phyloP scores from a whole-genome alignment of 176 grass and related monocot genomes.

The Carex parvula region DNA sequence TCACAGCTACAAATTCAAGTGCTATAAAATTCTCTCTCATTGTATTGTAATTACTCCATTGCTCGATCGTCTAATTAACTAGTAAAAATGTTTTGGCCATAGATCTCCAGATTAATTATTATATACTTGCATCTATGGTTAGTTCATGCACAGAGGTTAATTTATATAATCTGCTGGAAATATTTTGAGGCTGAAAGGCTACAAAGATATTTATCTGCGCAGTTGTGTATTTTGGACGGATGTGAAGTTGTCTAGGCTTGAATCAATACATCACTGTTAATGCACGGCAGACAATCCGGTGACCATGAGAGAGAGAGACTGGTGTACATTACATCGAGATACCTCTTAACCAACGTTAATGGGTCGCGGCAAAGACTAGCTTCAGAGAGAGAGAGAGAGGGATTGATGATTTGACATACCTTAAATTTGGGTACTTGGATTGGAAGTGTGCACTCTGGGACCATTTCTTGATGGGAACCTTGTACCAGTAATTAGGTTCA shows the following conservation, averaged over 20 bases:
- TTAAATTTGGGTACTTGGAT: constrained; percentile 12
- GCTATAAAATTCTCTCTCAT: no score
- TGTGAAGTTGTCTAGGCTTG: constrained; percentile 2
- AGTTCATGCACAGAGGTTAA: background rate
- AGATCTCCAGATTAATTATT: background rate
- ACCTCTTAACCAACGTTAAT: background rate
- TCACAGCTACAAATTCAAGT: no score
- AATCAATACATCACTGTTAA: constrained; percentile 22
- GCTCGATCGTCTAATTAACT: no score
- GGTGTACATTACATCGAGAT: background rate
- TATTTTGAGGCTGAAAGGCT: background rate
- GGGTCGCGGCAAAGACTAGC: background rate
- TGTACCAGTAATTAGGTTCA: no score
- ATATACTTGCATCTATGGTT: background rate
- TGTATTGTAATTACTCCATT: no score
- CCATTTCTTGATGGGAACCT: no score
- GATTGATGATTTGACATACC: constrained; percentile 19
- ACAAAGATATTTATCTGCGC: background rate
- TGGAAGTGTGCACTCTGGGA: background rate
- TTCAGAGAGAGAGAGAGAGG: background rate
- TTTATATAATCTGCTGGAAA: background rate
- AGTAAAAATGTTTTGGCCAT: background rate
- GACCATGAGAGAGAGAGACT: background rate
- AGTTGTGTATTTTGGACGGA: background rate
- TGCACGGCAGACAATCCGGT: background rate